Percentiles rank a stretch among this genome's conserved stretches.
phyloP scores from a whole-genome alignment of 495 filamentous ascomycete species.

The Talaromyces adpressus region DNA sequence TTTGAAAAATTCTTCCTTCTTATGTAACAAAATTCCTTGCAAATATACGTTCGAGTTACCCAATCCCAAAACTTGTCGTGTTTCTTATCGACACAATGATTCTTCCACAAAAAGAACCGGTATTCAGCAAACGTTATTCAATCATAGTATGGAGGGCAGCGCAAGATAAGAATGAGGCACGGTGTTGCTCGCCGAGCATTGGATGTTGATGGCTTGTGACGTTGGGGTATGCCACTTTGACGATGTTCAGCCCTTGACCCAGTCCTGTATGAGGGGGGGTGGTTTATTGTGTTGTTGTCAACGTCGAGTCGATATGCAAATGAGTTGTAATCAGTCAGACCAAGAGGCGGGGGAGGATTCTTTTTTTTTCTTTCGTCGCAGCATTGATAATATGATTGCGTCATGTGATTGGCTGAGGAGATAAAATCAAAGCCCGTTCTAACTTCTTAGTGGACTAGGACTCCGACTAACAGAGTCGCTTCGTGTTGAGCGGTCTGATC shows the following conservation, averaged over 20 bases:
- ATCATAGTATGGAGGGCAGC: slow-evolving; percentile 21
- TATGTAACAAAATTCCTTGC: background rate
- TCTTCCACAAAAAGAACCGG: slow-evolving; percentile 5
- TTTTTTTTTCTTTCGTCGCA: background rate
- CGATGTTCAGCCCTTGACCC: background rate
- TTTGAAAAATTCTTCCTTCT: background rate
- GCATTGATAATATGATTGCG: background rate
- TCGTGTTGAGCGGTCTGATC: background rate
- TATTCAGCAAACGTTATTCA: slow-evolving; percentile 35
- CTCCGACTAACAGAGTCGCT: background rate
- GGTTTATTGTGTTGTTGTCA: background rate
- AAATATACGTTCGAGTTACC: background rate
- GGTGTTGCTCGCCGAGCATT: background rate
- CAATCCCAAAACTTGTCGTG: background rate
- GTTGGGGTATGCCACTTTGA: background rate
- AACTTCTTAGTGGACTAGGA: background rate
- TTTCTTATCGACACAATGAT: background rate
- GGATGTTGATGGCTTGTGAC: background rate
- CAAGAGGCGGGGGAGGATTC: background rate
- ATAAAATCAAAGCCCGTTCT: background rate
- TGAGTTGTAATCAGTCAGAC: background rate
- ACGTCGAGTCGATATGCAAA: background rate
- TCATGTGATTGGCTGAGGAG: background rate
- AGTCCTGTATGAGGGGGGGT: background rate
- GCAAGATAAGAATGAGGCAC: background rate